phyloP scores from a whole-genome alignment of 1,284 basidiomycete species.

The Rhodotorula sp. region DNA sequence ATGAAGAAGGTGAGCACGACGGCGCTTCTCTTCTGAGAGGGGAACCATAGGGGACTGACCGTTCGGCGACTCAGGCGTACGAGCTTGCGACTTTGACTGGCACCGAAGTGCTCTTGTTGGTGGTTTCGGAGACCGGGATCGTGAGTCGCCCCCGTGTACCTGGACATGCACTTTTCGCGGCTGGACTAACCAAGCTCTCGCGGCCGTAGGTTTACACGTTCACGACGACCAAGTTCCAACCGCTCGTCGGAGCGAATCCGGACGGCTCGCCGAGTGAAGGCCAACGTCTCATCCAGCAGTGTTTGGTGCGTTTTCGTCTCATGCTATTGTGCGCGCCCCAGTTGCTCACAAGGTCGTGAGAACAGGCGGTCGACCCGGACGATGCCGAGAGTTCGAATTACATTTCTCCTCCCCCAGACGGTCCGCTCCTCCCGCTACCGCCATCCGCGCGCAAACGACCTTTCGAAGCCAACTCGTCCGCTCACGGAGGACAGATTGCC shows the following conservation, averaged over 20 bases:
- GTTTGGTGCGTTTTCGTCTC: slow-evolving; percentile 41
- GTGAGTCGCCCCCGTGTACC: slow-evolving; percentile 55
- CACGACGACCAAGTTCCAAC: slow-evolving; percentile 71
- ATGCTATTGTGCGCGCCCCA: not conserved
- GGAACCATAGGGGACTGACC: no score
- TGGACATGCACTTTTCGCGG: no score
- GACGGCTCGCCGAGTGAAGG: slow-evolving; percentile 62
- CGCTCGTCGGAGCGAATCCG: slow-evolving; percentile 79
- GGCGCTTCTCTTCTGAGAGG: no score
- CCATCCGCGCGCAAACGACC: slow-evolving; percentile 38
- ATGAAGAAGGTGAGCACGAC: slow-evolving; percentile 85
- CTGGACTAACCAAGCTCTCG: not conserved
- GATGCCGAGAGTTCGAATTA: slow-evolving; percentile 30
- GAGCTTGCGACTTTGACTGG: slow-evolving; percentile 96
- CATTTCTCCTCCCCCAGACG: slow-evolving; percentile 41
- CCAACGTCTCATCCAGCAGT: slow-evolving; percentile 89
- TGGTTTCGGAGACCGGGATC: slow-evolving; percentile 96
- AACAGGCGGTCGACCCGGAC: slow-evolving; percentile 31
- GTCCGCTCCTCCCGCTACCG: slow-evolving; percentile 36
- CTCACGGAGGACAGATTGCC: slow-evolving; percentile 38
- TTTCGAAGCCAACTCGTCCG: slow-evolving; percentile 37
- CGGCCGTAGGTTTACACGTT: slow-evolving; percentile 72
- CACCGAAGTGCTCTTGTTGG: slow-evolving; percentile 92
- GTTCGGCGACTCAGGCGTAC: slow-evolving; percentile 67
- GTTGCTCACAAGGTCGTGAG: not conserved